Conservation (phyloP, 805 yeast species). For the Phaffomyces opuntiae region DNA sequence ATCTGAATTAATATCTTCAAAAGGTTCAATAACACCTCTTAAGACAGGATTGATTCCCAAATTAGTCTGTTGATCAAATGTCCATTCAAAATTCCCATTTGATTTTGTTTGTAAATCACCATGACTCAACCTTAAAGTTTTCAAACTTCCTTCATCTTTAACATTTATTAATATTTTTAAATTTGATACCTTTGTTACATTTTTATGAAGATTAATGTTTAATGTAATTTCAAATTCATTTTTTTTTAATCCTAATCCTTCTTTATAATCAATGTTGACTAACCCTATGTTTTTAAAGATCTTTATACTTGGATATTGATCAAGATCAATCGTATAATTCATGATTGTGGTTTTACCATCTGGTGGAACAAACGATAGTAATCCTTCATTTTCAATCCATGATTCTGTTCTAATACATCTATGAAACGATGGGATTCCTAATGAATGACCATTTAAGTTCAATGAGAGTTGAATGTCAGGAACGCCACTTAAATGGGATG, state of each 20-base stretch:
- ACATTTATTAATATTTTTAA: slow-evolving; percentile 35
- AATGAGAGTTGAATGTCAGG: slow-evolving; percentile 64
- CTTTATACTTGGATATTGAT: slow-evolving; percentile 14
- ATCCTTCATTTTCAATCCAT: slow-evolving; percentile 43
- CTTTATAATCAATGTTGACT: slow-evolving; percentile 24
- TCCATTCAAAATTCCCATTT: slow-evolving; percentile 58
- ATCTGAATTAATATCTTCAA: slow-evolving; percentile 9
- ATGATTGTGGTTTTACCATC: slow-evolving; percentile 67
- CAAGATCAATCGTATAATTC: slow-evolving; percentile 55
- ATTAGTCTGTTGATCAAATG: slow-evolving; percentile 47
- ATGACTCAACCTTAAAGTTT: slow-evolving; percentile 57
- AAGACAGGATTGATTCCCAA: slow-evolving; percentile 65
- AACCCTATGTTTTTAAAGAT: slow-evolving; percentile 20
- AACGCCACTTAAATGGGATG: slow-evolving; percentile 66
- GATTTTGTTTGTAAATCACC: slow-evolving; percentile 65
- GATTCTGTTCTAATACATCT: slow-evolving; percentile 50
- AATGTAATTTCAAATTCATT: slow-evolving; percentile 33
- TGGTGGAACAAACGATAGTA: slow-evolving; percentile 74
- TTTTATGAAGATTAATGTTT: slow-evolving; percentile 30
- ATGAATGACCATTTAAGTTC: slow-evolving; percentile 35
- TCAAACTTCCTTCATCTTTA: slow-evolving; percentile 31
- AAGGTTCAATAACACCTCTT: slow-evolving; percentile 45
- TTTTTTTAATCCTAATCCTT: slow-evolving; percentile 27
- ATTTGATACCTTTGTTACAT: slow-evolving; percentile 41
- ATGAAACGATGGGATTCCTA: slow-evolving; percentile 64